These are phyloP conservation scores for Eragrostis tef DNA, from an alignment of 202 grass and related monocot genomes.

Conservation along the genomic window DNA sequence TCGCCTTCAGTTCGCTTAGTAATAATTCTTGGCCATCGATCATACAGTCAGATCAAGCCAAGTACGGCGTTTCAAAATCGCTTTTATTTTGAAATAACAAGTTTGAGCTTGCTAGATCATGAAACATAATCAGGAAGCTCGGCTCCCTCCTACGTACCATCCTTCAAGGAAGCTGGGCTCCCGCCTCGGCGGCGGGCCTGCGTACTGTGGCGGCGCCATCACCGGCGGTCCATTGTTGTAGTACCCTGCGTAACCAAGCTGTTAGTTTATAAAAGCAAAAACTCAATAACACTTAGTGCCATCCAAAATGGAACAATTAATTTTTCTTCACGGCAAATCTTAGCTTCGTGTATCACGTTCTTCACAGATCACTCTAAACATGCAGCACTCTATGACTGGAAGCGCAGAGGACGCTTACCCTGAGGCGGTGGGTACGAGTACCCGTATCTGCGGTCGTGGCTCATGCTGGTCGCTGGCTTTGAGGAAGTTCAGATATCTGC, in stretches of 20 bases:
- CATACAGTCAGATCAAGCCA: background rate
- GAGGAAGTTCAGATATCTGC: background rate
- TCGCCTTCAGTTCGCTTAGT: background rate
- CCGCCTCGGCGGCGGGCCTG: slow-evolving; percentile 51
- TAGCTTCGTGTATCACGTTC: background rate
- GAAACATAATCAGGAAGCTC: slow-evolving; percentile 48
- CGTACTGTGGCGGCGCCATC: slow-evolving; percentile 71
- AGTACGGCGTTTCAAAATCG: too few relatives aligned
- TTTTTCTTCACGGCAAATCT: background rate
- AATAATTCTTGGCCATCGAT: background rate
- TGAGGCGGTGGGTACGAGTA: slow-evolving; percentile 51
- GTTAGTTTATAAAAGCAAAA: background rate
- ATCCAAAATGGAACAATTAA: background rate
- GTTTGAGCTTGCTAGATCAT: background rate
- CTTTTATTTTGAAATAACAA: too few relatives aligned
- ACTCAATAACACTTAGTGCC: background rate
- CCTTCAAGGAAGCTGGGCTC: slow-evolving; percentile 64
- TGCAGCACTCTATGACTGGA: background rate
- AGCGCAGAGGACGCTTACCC: slow-evolving; percentile 28
- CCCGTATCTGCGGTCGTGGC: slow-evolving; percentile 43
- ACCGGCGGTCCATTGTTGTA: slow-evolving; percentile 71
- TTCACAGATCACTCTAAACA: background rate
- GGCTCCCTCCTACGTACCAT: slow-evolving; percentile 55
- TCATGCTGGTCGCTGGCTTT: slow-evolving; percentile 12
- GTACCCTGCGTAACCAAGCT: slow-evolving; percentile 46